Conservation (phyloP, 345 rosid genomes). For the Carallia brachiata region DNA sequence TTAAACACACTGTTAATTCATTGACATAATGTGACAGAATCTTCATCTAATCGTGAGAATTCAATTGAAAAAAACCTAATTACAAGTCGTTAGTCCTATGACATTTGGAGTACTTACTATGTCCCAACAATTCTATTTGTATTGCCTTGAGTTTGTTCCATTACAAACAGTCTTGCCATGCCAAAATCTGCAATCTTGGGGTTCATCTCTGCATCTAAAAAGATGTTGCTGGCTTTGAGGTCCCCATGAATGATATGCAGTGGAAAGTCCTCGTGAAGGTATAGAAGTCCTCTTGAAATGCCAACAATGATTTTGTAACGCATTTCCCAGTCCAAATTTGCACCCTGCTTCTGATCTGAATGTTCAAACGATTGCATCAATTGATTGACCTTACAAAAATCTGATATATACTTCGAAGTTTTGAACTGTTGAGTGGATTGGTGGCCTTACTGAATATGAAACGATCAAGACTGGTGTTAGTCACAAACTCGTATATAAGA, state of each 20-base stretch:
- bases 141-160: constrained; percentile 36
- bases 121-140: constrained; percentile 43
- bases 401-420: no score
- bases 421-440: neutral
- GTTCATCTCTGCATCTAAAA: constrained; percentile 41
- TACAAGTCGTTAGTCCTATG: no score
- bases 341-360: constrained; percentile 26
- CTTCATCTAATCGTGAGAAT: no score
- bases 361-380: neutral
- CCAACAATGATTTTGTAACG: constrained; percentile 41
- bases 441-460: constrained; percentile 37
- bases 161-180: constrained; percentile 41
- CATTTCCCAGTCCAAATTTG: constrained; percentile 28
- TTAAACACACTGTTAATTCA: neutral
- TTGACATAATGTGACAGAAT: no score
- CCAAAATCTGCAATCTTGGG: constrained; percentile 55
- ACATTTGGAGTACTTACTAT: constrained; percentile 22
- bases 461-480: constrained; percentile 39
- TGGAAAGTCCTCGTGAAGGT: constrained; percentile 48
- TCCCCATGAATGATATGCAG: constrained; percentile 48
- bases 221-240: constrained; percentile 44
- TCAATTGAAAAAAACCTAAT: no score
- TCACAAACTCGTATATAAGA: constrained; percentile 40
- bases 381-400: neutral
- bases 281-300: constrained; percentile 44